These are phyloP conservation scores for Cryptococcus jaspeensis DNA, from an alignment of 1,284 basidiomycete species.

Conservation along the genomic window DNA sequence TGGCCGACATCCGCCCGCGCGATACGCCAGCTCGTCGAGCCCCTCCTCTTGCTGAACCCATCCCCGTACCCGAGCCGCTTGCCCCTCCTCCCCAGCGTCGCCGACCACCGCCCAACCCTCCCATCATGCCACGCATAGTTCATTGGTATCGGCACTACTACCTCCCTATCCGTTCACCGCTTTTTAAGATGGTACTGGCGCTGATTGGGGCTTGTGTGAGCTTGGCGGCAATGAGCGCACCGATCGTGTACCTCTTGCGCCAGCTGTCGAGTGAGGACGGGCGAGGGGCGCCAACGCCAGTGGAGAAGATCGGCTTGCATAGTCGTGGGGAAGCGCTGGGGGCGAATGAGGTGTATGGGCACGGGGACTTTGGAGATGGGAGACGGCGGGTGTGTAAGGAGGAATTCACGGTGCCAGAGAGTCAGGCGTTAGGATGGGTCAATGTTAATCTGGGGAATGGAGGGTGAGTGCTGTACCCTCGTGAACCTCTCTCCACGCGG, in stretches of 20 bases:
- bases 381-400: constrained; percentile 12
- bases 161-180: too few relatives aligned
- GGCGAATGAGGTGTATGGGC: constrained; percentile 21
- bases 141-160: too few relatives aligned
- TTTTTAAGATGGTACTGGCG: too few relatives aligned
- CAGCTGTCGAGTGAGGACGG: too few relatives aligned
- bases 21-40: neutral
- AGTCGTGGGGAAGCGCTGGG: neutral
- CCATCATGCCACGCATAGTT: too few relatives aligned
- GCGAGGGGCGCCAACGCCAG: neutral
- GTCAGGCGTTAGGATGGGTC: constrained; percentile 30
- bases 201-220: too few relatives aligned
- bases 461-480: constrained; percentile 27
- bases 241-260: too few relatives aligned
- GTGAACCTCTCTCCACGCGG: too few relatives aligned
- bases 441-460: constrained; percentile 44
- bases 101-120: too few relatives aligned
- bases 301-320: neutral
- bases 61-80: neutral
- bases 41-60: neutral
- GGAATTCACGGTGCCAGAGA: constrained; percentile 24
- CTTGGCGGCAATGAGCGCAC: too few relatives aligned
- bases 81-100: too few relatives aligned
- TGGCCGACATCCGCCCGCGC: neutral
- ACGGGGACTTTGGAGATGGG: constrained; percentile 43